phyloP scores from a whole-genome alignment of 1,284 basidiomycete species.

The Xanthoconium separans region DNA sequence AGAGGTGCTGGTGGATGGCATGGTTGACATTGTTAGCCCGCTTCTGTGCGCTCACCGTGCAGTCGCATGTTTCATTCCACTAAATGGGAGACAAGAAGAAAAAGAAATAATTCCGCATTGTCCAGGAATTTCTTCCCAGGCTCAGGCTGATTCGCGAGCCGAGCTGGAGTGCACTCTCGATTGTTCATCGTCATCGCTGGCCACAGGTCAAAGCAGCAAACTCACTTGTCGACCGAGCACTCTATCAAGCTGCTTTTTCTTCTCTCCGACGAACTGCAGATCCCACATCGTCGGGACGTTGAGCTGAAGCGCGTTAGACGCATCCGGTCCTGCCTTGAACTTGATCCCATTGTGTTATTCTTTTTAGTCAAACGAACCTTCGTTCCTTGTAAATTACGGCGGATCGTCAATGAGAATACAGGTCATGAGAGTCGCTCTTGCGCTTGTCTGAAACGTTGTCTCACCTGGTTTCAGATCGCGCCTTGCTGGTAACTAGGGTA shows the following conservation, averaged over 20 bases:
- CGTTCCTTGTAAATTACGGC: slow-evolving; percentile 25
- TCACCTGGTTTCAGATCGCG: slow-evolving; percentile 22
- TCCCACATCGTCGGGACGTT: slow-evolving; percentile 68
- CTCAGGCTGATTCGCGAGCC: slow-evolving; percentile 74
- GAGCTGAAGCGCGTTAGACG: slow-evolving; percentile 51
- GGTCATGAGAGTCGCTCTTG: slow-evolving; percentile 16
- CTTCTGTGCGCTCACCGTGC: slow-evolving; percentile 57
- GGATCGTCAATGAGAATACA: slow-evolving; percentile 33
- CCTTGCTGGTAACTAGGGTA: slow-evolving; percentile 31
- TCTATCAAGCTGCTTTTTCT: slow-evolving; percentile 91
- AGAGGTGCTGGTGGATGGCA: slow-evolving; percentile 80
- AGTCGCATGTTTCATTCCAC: neutral
- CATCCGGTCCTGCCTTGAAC: too few species aligned
- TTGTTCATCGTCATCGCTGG: neutral
- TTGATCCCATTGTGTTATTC: too few species aligned
- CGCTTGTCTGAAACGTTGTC: neutral
- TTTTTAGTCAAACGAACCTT: too few species aligned
- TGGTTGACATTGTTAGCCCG: slow-evolving; percentile 84
- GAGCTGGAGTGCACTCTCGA: slow-evolving; percentile 67
- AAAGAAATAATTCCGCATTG: slow-evolving; percentile 54
- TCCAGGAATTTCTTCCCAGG: slow-evolving; percentile 84
- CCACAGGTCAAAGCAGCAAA: slow-evolving; percentile 82
- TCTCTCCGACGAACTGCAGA: slow-evolving; percentile 82
- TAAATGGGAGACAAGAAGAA: slow-evolving; percentile 85
- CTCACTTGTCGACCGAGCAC: slow-evolving; percentile 89